Conservation (phyloP, 371 early-diverging fungal genomes). For the Umbelopsis sp. region DNA sequence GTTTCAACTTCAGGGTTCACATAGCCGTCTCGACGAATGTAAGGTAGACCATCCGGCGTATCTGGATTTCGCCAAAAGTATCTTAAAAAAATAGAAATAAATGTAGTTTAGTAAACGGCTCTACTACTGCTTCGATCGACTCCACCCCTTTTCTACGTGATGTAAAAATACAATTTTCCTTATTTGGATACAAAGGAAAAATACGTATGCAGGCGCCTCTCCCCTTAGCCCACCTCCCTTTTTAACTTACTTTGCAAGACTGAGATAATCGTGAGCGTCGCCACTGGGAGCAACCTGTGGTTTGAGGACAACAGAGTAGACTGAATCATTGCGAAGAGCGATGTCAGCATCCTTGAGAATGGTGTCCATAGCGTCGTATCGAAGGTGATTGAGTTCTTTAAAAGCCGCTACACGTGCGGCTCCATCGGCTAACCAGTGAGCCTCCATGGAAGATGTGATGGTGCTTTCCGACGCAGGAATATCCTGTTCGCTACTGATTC, state of each 20-base stretch:
- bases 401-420: background rate
- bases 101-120: background rate
- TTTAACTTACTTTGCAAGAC: constrained; percentile 29
- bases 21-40: constrained; percentile 38
- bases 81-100: background rate
- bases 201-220: too few species aligned
- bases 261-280: constrained; percentile 48
- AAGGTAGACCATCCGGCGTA: constrained; percentile 37
- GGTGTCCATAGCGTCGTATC: background rate
- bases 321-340: constrained; percentile 28
- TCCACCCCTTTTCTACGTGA: background rate
- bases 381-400: background rate
- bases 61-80: constrained; percentile 48
- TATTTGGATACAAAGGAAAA: background rate
- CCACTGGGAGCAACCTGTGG: constrained; percentile 37
- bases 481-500: background rate
- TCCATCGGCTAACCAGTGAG: background rate
- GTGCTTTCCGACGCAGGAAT: background rate
- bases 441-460: background rate
- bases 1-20: constrained; percentile 45
- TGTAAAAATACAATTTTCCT: background rate
- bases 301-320: constrained; percentile 49
- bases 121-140: background rate
- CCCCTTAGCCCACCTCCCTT: background rate
- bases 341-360: constrained; percentile 15